Percentiles rank a stretch among this genome's conserved stretches.
Conservation (phyloP, 176 grass and related monocot genomes). For the Eleusine indica region DNA sequence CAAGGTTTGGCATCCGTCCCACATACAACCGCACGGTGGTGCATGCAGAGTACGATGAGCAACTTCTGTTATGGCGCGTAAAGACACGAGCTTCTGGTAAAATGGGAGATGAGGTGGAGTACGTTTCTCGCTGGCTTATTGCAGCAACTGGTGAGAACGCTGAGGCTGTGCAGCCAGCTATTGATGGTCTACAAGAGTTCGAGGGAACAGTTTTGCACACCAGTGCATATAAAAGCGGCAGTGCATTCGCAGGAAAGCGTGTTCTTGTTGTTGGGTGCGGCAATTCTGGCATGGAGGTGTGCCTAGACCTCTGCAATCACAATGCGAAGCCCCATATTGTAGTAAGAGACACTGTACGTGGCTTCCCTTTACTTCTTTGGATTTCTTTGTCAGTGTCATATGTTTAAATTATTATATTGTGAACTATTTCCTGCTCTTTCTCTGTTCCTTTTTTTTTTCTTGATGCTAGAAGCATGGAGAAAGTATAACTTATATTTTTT, state of each 20-base stretch:
- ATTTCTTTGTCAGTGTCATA: conserved; percentile 39
- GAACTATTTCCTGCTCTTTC: background rate
- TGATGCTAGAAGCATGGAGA: background rate
- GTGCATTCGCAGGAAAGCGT: conserved; percentile 52
- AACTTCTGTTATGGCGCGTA: conserved; percentile 60
- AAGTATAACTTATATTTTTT: conserved; percentile 24
- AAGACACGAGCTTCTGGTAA: conserved; percentile 19
- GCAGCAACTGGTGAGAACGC: conserved; percentile 96
- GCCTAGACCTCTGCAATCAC: conserved; percentile 93
- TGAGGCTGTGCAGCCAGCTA: conserved; percentile 70
- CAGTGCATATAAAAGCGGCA: conserved; percentile 76
- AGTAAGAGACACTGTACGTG: conserved; percentile 81
- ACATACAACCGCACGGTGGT: conserved; percentile 68
- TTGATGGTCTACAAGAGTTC: conserved; percentile 69
- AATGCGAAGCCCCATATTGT: conserved; percentile 77
- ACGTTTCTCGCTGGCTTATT: conserved; percentile 75
- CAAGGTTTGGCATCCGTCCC: conserved; percentile 66
- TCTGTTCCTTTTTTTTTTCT: background rate
- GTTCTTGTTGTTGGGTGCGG: conserved; percentile 92
- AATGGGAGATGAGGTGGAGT: conserved; percentile 51
- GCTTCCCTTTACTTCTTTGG: conserved; percentile 35
- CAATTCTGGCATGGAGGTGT: conserved; percentile 99
- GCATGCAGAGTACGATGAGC: conserved; percentile 61
- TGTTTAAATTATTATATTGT: conserved; percentile 22
- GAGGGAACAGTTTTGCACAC: conserved; percentile 69